phyloP scores from a whole-genome alignment of 2,329 filamentous ascomycete genomes.

The Penicillium crustosum region DNA sequence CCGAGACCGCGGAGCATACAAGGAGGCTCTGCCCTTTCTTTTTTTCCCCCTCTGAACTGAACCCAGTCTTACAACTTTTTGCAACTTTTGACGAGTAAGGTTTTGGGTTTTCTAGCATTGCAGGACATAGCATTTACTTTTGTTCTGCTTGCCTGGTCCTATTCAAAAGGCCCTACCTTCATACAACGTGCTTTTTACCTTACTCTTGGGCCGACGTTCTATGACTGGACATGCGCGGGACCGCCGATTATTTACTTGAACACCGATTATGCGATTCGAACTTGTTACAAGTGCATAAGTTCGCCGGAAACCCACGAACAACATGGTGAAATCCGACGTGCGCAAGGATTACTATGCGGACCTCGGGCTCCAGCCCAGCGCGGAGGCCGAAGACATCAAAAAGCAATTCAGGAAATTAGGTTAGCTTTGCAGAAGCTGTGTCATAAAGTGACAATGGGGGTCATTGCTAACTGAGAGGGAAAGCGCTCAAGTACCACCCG shows the following conservation, averaged over 20 bases:
- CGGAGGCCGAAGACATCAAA: constrained; percentile 73
- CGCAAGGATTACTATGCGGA: constrained; percentile 82
- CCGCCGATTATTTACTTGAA: constrained; percentile 6
- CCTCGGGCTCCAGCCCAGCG: constrained; percentile 67
- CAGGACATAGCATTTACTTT: not conserved
- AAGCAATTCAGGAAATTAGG: constrained; percentile 83
- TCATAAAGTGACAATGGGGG: too few relatives aligned
- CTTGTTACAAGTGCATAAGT: constrained; percentile 11
- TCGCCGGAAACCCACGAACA: constrained; percentile 30
- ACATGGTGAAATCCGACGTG: constrained; percentile 68
- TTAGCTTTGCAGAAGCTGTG: constrained; percentile 39
- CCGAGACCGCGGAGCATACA: constrained; percentile 11
- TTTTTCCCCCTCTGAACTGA: not conserved
- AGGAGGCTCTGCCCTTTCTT: constrained; percentile 7
- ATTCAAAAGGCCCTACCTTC: not conserved
- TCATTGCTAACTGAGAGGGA: not conserved
- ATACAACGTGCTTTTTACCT: constrained; percentile 4
- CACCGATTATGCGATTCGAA: constrained; percentile 18
- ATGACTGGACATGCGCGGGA: constrained; percentile 19
- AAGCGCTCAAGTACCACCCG: constrained; percentile 81
- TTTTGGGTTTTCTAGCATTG: not conserved
- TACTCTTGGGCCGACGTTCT: constrained; percentile 1
- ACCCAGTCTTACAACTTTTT: not conserved
- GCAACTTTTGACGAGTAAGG: not conserved
- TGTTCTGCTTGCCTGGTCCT: not conserved